Percentiles rank a stretch among this genome's conserved stretches.
Conservation (phyloP, 164 flowering plant genomes). For the Sedum album region DNA sequence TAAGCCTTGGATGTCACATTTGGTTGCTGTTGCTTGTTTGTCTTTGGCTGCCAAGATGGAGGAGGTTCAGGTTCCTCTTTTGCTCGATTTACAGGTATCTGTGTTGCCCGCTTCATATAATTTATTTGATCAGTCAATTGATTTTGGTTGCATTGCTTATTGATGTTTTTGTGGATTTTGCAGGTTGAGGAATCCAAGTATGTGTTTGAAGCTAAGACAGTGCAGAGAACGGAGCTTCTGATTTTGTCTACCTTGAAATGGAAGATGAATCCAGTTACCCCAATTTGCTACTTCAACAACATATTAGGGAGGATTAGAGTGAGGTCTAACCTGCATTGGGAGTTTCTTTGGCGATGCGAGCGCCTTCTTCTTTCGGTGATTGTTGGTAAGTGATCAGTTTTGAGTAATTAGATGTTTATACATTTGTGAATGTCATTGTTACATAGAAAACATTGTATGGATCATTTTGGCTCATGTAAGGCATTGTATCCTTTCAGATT, state of each 20-base stretch:
- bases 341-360: constrained; percentile 42
- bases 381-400: constrained; percentile 26
- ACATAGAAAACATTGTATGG: background rate
- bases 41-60: constrained; percentile 65
- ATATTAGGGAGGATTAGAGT: constrained; percentile 38
- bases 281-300: constrained; percentile 42
- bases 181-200: constrained; percentile 43
- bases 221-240: constrained; percentile 56
- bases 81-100: constrained; percentile 52
- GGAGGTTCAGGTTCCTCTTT: constrained; percentile 50
- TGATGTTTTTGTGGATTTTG: constrained; percentile 12
- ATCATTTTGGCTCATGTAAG: background rate
- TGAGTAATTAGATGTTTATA: background rate
- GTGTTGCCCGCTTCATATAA: too few species aligned
- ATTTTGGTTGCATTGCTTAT: background rate
- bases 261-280: constrained; percentile 54
- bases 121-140: too few species aligned
- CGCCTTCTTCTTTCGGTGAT: constrained; percentile 33
- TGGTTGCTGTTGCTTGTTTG: constrained; percentile 53
- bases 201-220: constrained; percentile 51
- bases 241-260: constrained; percentile 47
- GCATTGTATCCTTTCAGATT: constrained; percentile 21
- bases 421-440: background rate
- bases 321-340: constrained; percentile 28
- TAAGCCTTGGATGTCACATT: constrained; percentile 60